Evolutionary conservation across 805 yeast genomes (phyloP).

Genomic region (Blastobotrys americana): DNA sequence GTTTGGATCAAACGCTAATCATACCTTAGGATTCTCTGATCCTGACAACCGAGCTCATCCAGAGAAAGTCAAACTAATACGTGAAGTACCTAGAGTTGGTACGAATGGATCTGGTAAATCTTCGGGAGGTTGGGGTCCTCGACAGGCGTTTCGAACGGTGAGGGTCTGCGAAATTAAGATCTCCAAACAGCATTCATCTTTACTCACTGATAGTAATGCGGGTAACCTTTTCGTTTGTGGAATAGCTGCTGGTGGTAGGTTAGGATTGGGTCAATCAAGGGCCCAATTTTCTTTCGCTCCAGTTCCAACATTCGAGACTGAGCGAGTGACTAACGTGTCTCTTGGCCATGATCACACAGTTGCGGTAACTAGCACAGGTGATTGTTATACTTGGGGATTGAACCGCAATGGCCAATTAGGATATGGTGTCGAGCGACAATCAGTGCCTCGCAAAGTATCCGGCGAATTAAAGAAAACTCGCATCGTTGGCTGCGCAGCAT

Average conservation of each 20-base stretch:
- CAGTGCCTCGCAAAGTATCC: slow-evolving; percentile 35
- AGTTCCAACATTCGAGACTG: slow-evolving; percentile 35
- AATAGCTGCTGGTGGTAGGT: slow-evolving; percentile 59
- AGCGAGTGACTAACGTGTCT: slow-evolving; percentile 34
- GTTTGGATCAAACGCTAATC: slow-evolving; percentile 56
- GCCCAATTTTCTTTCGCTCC: slow-evolving; percentile 38
- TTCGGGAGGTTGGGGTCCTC: slow-evolving; percentile 6
- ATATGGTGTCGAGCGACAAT: slow-evolving; percentile 25
- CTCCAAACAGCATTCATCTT: slow-evolving; percentile 59
- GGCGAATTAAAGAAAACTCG: slow-evolving; percentile 33
- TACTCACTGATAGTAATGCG: slow-evolving; percentile 43
- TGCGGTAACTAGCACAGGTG: slow-evolving; percentile 44
- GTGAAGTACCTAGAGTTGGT: too few relatives aligned
- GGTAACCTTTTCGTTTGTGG: slow-evolving; percentile 58
- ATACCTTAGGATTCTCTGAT: slow-evolving; percentile 61
- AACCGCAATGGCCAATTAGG: slow-evolving; percentile 67
- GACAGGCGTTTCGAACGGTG: slow-evolving; percentile 32
- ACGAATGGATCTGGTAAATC: slow-evolving; percentile 1
- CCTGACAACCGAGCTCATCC: slow-evolving; percentile 45
- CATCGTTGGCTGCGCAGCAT: slow-evolving; percentile 47
- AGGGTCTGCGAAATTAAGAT: slow-evolving; percentile 43
- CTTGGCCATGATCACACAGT: slow-evolving; percentile 64
- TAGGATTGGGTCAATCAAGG: slow-evolving; percentile 44
- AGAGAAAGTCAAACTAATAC: slow-evolving; percentile 32
- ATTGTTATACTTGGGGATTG: slow-evolving; percentile 75